Evolutionary conservation across 768 basidiomycete species (phyloP).

Genomic region (Calocera cornea): DNA sequence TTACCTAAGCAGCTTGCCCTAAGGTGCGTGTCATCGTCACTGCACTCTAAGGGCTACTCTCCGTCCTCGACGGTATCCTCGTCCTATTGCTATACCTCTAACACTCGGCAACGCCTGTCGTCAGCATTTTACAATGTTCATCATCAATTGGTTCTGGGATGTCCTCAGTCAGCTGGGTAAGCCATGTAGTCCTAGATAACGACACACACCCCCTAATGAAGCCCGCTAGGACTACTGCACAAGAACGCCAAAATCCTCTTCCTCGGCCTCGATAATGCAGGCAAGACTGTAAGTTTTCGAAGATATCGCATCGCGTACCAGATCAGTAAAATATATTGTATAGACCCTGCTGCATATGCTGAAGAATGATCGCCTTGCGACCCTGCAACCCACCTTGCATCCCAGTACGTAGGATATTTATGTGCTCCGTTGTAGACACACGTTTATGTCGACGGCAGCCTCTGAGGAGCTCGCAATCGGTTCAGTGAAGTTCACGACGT

Average conservation of each 20-base stretch:
- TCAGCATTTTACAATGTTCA: slow-evolving; percentile 42
- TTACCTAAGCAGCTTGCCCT: not conserved
- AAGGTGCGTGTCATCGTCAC: not conserved
- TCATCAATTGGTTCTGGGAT: slow-evolving; percentile 95
- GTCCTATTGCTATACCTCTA: not conserved
- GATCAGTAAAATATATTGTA: not conserved
- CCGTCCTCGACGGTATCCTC: not conserved
- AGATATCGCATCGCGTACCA: not conserved
- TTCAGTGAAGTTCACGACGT: slow-evolving; percentile 97
- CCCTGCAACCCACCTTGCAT: slow-evolving; percentile 93
- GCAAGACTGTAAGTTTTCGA: slow-evolving; percentile 69
- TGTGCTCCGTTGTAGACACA: slow-evolving; percentile 5
- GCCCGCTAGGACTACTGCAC: slow-evolving; percentile 61
- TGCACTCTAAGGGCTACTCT: not conserved
- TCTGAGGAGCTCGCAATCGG: slow-evolving; percentile 98
- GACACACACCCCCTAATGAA: not conserved
- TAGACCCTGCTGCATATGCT: slow-evolving; percentile 97
- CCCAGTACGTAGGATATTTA: slow-evolving; percentile 77
- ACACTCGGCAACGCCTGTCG: not conserved
- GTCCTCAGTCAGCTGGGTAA: slow-evolving; percentile 83
- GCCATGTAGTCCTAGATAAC: slow-evolving; percentile 19
- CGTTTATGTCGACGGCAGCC: slow-evolving; percentile 36
- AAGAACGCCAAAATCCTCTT: slow-evolving; percentile 99
- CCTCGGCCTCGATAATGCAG: slow-evolving; percentile 96
- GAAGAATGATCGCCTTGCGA: slow-evolving; percentile 96